Conservation (phyloP, 768 basidiomycete genomes). For the Agrocybe praecox region DNA sequence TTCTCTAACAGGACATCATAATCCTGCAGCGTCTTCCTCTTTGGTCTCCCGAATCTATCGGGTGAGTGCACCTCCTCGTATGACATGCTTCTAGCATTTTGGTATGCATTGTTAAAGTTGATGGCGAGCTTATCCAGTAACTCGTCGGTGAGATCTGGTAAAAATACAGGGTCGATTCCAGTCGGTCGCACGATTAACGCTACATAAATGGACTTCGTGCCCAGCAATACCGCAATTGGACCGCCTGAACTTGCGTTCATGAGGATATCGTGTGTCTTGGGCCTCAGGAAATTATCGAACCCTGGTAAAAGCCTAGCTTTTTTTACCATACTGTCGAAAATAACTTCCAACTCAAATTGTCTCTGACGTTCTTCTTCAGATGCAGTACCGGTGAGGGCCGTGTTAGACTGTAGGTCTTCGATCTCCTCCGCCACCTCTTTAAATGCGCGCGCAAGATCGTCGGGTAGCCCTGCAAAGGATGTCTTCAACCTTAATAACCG, state of each 20-base stretch:
- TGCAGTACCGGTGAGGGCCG: background rate
- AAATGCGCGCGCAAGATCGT: slow-evolving; percentile 1
- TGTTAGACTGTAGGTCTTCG: slow-evolving; percentile 3
- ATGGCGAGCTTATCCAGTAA: slow-evolving; percentile 3
- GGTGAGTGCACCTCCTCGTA: background rate
- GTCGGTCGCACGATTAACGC: slow-evolving; percentile 7
- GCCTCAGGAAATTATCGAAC: slow-evolving; percentile 10
- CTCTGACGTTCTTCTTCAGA: slow-evolving; percentile 5
- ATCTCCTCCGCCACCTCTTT: slow-evolving; percentile 4
- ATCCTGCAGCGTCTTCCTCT: background rate
- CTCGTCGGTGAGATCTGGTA: slow-evolving; percentile 1
- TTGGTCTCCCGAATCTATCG: background rate
- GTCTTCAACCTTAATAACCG: slow-evolving; percentile 12
- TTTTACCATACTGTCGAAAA: slow-evolving; percentile 5
- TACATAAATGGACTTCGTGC: slow-evolving; percentile 9
- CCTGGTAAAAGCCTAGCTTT: slow-evolving; percentile 8
- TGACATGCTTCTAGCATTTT: background rate
- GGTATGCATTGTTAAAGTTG: slow-evolving; percentile 7
- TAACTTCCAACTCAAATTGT: slow-evolving; percentile 10
- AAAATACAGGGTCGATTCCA: slow-evolving; percentile 9
- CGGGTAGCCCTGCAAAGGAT: slow-evolving; percentile 11
- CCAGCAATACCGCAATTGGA: slow-evolving; percentile 8
- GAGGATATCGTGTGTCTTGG: slow-evolving; percentile 6
- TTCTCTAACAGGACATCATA: background rate
- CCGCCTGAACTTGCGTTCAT: slow-evolving; percentile 5